phyloP scores from a whole-genome alignment of 2,329 filamentous ascomycete genomes.

The Penicillium psychrosexuale region DNA sequence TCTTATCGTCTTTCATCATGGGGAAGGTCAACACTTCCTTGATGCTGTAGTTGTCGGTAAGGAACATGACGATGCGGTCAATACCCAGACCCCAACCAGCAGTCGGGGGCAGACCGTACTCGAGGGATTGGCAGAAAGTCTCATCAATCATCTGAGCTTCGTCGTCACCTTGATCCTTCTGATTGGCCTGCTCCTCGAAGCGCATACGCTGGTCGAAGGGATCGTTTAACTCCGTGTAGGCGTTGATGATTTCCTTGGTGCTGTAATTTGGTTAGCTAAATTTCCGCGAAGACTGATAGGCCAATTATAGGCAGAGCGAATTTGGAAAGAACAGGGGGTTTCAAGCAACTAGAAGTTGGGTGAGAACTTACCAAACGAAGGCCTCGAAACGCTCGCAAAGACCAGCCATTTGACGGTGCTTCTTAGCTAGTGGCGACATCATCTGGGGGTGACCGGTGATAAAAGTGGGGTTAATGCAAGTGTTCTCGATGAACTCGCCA shows the following conservation, averaged over 20 bases:
- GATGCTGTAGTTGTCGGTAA: constrained; percentile 93
- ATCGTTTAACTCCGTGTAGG: constrained; percentile 97
- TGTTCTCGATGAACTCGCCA: constrained; percentile 92
- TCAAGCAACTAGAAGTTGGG: neutral
- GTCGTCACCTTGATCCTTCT: constrained; percentile 95
- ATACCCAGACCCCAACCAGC: constrained; percentile 97
- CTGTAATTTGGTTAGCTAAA: neutral
- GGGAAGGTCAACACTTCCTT: constrained; percentile 96
- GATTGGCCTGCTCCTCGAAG: constrained; percentile 90
- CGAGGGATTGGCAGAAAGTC: constrained; percentile 86
- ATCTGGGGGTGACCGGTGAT: constrained; percentile 79
- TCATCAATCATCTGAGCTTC: constrained; percentile 96
- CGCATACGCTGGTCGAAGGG: constrained; percentile 89
- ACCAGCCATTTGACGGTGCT: constrained; percentile 75
- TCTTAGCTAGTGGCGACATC: constrained; percentile 97
- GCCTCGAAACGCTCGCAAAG: constrained; percentile 97
- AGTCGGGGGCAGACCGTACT: constrained; percentile 88
- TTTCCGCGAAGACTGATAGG: neutral
- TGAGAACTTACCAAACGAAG: constrained; percentile 62
- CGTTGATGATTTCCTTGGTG: constrained; percentile 82
- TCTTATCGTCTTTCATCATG: constrained; percentile 89
- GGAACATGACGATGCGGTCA: constrained; percentile 90
- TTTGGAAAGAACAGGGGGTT: neutral
- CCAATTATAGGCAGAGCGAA: neutral
- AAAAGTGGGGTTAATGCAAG: constrained; percentile 89